A percentile compares a stretch with the other conserved stretches of the same genome.
Conservation (phyloP, 257 asterid species). For the Petunia axillaris region DNA sequence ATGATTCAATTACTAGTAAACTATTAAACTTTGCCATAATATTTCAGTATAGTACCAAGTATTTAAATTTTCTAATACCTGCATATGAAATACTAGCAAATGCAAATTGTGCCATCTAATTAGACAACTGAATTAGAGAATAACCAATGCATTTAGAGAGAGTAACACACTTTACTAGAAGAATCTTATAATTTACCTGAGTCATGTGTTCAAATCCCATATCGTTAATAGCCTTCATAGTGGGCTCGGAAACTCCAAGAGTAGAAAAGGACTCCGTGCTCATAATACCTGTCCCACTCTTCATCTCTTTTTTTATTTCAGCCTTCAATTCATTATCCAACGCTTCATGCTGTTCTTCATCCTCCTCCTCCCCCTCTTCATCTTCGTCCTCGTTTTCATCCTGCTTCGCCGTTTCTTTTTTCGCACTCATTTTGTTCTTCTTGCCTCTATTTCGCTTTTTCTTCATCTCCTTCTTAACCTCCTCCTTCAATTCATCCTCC, state of each 20-base stretch:
- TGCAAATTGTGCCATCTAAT: background rate
- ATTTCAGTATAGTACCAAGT: background rate
- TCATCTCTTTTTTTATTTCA: slow-evolving; percentile 43
- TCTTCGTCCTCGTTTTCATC: slow-evolving; percentile 31
- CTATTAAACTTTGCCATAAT: background rate
- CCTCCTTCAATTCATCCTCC: too few species aligned
- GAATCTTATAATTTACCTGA: slow-evolving; percentile 53
- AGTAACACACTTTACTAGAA: background rate
- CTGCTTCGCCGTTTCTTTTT: slow-evolving; percentile 37
- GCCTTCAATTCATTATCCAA: slow-evolving; percentile 35
- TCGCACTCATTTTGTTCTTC: slow-evolving; percentile 21
- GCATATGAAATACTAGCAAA: background rate
- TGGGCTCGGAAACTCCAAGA: slow-evolving; percentile 60
- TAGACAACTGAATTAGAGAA: background rate
- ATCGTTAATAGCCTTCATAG: slow-evolving; percentile 76
- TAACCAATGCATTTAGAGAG: background rate
- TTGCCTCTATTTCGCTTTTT: slow-evolving; percentile 24
- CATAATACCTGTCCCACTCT: slow-evolving; percentile 81
- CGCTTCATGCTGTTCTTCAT: slow-evolving; percentile 29
- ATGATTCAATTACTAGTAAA: background rate
- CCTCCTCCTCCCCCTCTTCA: slow-evolving; percentile 29
- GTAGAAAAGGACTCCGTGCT: slow-evolving; percentile 61
- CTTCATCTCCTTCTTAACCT: slow-evolving; percentile 10
- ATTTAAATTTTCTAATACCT: background rate
- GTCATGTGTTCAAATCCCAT: slow-evolving; percentile 82